Evolutionary conservation across 169 alveolate genomes (phyloP).

Genomic region (Eimeria praecox): DNA sequence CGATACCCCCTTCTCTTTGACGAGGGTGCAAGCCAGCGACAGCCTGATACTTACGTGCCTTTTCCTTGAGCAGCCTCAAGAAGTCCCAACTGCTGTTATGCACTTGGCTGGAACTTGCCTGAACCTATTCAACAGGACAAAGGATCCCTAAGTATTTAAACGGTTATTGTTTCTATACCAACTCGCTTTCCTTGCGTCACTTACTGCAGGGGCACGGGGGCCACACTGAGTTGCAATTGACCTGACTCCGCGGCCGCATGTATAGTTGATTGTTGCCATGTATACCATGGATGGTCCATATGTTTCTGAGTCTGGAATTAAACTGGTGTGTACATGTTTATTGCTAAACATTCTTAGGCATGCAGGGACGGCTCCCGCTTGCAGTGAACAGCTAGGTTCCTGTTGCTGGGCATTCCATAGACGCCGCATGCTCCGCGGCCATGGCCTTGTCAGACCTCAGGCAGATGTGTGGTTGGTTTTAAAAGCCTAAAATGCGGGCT

Average conservation of each 20-base stretch:
- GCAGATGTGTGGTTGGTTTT: not conserved
- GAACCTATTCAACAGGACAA: not conserved
- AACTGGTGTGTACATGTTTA: not conserved
- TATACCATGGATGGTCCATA: not conserved
- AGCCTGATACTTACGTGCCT: no score
- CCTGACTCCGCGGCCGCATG: not conserved
- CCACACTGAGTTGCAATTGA: not conserved
- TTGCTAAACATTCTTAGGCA: not conserved
- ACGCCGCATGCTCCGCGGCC: not conserved
- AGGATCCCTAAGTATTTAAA: not conserved
- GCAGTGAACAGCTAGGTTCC: not conserved
- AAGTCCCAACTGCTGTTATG: no score
- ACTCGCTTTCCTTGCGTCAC: not conserved
- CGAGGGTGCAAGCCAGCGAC: no score
- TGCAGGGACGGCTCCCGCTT: not conserved
- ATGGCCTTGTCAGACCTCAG: not conserved
- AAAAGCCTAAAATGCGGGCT: not conserved
- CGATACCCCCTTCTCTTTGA: no score
- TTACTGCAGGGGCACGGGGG: not conserved
- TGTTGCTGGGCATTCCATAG: not conserved
- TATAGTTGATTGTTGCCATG: not conserved
- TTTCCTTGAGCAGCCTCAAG: no score
- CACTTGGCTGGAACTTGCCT: not conserved
- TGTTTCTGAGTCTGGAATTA: not conserved
- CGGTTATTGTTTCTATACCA: not conserved